Conservation (phyloP, 805 yeast genomes). For the Barnettozyma californica region DNA sequence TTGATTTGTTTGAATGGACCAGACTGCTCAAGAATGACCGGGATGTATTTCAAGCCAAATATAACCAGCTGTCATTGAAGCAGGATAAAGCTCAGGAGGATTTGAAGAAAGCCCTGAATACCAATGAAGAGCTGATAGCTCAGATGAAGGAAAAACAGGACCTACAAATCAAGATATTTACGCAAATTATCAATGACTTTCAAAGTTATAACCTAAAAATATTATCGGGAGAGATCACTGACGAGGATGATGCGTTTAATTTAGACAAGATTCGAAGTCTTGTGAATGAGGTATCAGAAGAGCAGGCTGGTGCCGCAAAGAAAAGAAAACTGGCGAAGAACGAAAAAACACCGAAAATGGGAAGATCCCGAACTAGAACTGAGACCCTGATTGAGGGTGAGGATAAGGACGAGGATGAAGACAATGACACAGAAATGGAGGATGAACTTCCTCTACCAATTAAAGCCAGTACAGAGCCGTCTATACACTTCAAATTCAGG, state of each 20-base stretch:
- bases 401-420: background rate
- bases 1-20: conserved; percentile 22
- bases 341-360: background rate
- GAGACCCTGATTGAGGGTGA: background rate
- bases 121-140: conserved; percentile 10
- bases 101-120: background rate
- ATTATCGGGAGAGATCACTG: conserved; percentile 15
- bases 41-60: conserved; percentile 4
- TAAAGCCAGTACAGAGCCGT: conserved; percentile 2
- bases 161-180: conserved; percentile 16
- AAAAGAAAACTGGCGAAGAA: conserved; percentile 2
- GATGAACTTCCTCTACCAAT: background rate
- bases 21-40: conserved; percentile 8
- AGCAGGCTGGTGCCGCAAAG: background rate
- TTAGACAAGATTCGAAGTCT: conserved; percentile 10
- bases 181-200: conserved; percentile 19
- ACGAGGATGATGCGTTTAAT: conserved; percentile 18
- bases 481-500: conserved; percentile 10
- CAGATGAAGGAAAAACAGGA: conserved; percentile 9
- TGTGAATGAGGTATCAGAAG: conserved; percentile 4
- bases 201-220: conserved; percentile 15
- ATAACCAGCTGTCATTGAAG: background rate
- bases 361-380: background rate
- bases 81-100: background rate
- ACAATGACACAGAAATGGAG: background rate